Evolutionary conservation across 257 asterid genomes (phyloP), one percentile per base, ranked within the genome.

Genomic region (Hygrophila difformis): DNA sequence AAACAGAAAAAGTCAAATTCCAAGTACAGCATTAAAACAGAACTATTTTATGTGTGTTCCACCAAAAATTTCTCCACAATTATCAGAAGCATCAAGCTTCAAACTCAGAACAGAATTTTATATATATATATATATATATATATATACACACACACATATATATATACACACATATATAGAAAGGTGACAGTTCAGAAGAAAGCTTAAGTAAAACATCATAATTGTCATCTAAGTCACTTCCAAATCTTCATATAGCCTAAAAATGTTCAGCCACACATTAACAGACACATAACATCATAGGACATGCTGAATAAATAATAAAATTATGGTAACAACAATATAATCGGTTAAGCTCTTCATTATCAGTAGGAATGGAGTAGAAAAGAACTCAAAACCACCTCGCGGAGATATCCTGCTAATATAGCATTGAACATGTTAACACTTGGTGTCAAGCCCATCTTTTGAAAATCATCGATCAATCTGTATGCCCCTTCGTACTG

Each of bases 401-500:
- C 93, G 13, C 89, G 94, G 48, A 87, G 73, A 77, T 70, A 80
- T 53, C 96, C 95, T 24, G 77, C 71, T 76, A 82, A 70, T 68
- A 91, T 61, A 51, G 63, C 46, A 43, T 91, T 91, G 74, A 67
- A 91, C 69, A 91, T 74, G 70, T 48, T 19, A 21, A 70, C 14
- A 31, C 94, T 74, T 52, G 96, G 94, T 51, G 4, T 51, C 65
- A 81, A 18, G 37, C 62, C 59, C 62, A 67, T 58, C 18, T 54
- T 63, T 54, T 53, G 56, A 54, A 81, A 59, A 63, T 91, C 96
- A 23, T 31, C 34, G 51, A 91, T 66, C 73, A 91, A 55, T 57
- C 44, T 64, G 68, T 86, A 82, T 26, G 99, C 99, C 51, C 95
- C 94, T 68, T 72, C 77, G 72, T 77, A 86, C 97, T 87, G 86